These are phyloP conservation scores for Chrysanthemum makinoi DNA, from an alignment of 129 eudicot species.

Conservation along the genomic window DNA sequence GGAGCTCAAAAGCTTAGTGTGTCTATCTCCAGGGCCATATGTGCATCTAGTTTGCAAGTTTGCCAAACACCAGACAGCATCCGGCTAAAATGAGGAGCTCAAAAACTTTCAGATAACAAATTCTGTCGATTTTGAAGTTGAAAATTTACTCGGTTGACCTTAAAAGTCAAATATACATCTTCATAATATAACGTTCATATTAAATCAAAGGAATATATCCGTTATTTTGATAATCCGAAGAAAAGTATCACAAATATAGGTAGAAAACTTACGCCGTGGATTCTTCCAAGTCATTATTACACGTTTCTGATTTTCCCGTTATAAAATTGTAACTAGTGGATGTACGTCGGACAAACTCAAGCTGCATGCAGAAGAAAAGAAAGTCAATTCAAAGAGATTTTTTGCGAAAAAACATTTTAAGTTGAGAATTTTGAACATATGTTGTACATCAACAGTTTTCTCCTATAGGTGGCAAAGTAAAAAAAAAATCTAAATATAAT, in stretches of 20 bases:
- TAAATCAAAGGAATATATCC: conserved; percentile 2
- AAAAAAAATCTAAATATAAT: no score
- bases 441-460: neutral
- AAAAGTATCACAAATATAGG: conserved; percentile 6
- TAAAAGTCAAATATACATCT: conserved; percentile 1
- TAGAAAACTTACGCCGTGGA: conserved; percentile 40
- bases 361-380: conserved; percentile 45
- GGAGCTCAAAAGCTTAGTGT: neutral
- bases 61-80: no score
- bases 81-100: no score
- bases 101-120: neutral
- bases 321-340: conserved; percentile 53
- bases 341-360: conserved; percentile 65
- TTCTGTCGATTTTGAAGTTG: conserved; percentile 8
- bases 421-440: neutral
- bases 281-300: conserved; percentile 31
- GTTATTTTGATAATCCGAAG: neutral
- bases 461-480: neutral
- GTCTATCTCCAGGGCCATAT: neutral
- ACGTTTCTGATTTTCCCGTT: conserved; percentile 36
- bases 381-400: neutral
- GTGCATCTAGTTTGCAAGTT: no score
- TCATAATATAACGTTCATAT: neutral
- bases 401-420: neutral
- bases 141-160: neutral